Conservation (phyloP, 768 basidiomycete genomes). For the Tephrocybe rancida region DNA sequence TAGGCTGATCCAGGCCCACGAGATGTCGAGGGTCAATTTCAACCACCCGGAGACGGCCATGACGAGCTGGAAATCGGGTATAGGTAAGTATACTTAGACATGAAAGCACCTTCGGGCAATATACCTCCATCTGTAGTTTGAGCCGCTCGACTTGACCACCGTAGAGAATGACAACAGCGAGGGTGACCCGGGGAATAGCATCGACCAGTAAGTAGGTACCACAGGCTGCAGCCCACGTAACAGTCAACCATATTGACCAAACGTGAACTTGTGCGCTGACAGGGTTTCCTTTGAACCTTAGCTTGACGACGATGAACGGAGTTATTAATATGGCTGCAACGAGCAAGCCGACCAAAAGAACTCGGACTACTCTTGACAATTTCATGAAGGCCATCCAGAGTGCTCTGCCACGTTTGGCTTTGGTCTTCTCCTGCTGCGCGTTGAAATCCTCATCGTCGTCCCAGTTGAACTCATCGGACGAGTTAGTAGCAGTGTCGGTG, state of each 20-base stretch:
- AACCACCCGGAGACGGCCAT: conserved; percentile 73
- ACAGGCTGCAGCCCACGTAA: conserved; percentile 66
- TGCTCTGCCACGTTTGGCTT: conserved; percentile 63
- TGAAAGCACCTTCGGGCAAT: conserved; percentile 14
- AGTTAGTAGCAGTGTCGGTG: conserved; percentile 56
- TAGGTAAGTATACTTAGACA: not conserved
- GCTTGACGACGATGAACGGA: conserved; percentile 67
- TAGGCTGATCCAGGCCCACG: conserved; percentile 77
- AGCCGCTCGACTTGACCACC: conserved; percentile 67
- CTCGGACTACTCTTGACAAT: conserved; percentile 60
- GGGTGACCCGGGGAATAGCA: conserved; percentile 55
- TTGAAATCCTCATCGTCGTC: conserved; percentile 57
- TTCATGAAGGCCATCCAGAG: conserved; percentile 70
- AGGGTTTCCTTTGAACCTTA: conserved; percentile 54
- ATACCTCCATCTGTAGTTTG: conserved; percentile 70
- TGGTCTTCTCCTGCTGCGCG: conserved; percentile 29
- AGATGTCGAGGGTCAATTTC: conserved; percentile 64
- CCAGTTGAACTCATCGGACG: conserved; percentile 77
- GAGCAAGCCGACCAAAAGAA: conserved; percentile 57
- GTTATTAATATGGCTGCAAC: conserved; percentile 68
- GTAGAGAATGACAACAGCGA: conserved; percentile 53
- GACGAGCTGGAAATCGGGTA: conserved; percentile 44
- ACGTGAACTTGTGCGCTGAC: conserved; percentile 59
- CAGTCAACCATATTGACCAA: conserved; percentile 70
- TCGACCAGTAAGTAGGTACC: conserved; percentile 68